Evolutionary conservation across 192 early-diverging fungal species (phyloP).

Genomic region (Phlyctochytrium arcticum): DNA sequence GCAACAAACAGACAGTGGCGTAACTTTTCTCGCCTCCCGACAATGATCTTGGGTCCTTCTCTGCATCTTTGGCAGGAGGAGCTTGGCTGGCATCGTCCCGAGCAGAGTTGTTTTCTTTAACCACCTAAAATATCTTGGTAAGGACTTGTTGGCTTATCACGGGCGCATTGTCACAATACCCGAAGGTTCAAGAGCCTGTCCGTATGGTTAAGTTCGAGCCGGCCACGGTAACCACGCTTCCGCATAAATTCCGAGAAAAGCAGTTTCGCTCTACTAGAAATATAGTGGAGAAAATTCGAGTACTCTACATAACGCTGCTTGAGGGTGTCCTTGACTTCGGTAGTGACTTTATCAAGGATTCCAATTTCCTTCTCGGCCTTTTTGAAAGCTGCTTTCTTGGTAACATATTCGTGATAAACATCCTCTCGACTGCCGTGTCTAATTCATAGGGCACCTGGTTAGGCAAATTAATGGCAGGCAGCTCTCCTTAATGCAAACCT

Average conservation of each 20-base stretch:
- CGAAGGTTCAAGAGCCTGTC: not conserved
- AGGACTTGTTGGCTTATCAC: no score
- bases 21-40: slow-evolving; percentile 99
- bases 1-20: slow-evolving; percentile 86
- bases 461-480: no score
- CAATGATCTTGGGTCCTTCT: slow-evolving; percentile 86
- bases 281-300: slow-evolving; percentile 67
- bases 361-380: slow-evolving; percentile 21
- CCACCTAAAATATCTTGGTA: no score
- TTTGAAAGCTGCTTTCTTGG: slow-evolving; percentile 10
- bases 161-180: no score
- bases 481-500: no score
- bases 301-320: slow-evolving; percentile 57
- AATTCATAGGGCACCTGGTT: no score
- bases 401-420: slow-evolving; percentile 2
- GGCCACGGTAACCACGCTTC: slow-evolving; percentile 79
- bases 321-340: slow-evolving; percentile 51
- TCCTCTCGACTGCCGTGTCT: slow-evolving; percentile 22
- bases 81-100: not conserved
- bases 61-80: slow-evolving; percentile 7
- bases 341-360: not conserved
- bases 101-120: no score
- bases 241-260: slow-evolving; percentile 71
- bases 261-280: slow-evolving; percentile 67
- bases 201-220: slow-evolving; percentile 71